Conservation (phyloP, 345 rosid species). For the Schrenkiella parvula region DNA sequence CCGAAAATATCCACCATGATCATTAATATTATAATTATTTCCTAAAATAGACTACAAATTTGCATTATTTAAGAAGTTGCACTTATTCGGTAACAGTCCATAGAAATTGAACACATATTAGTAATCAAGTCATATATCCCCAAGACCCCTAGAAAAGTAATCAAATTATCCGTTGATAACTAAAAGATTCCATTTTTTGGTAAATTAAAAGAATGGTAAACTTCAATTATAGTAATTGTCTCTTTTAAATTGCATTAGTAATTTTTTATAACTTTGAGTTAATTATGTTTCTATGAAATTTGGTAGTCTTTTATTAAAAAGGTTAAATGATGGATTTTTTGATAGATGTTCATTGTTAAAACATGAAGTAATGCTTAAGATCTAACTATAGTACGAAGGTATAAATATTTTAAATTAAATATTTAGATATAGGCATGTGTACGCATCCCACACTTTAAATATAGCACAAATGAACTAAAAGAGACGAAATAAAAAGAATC, state of each 20-base stretch:
- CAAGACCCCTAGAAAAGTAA: background rate
- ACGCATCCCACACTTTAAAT: background rate
- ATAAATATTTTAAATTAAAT: background rate
- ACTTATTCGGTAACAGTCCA: background rate
- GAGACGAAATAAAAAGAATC: background rate
- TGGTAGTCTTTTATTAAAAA: background rate
- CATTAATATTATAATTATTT: background rate
- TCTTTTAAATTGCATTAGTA: background rate
- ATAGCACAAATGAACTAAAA: background rate
- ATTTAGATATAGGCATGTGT: background rate
- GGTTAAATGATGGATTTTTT: background rate
- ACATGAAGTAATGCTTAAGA: background rate
- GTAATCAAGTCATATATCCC: background rate
- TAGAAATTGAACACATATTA: background rate
- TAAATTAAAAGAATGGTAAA: background rate
- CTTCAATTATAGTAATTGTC: background rate
- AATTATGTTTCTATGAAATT: background rate
- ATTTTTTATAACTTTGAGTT: too few species aligned
- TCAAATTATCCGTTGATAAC: background rate
- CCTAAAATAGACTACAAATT: background rate
- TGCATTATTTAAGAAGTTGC: background rate
- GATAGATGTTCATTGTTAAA: background rate
- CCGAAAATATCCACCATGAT: constrained; percentile 3
- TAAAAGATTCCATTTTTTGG: background rate
- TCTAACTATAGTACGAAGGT: background rate